These are phyloP conservation scores for Globisporangium sylvaticum DNA, from an alignment of 352 stramenopile species.

Conservation along the genomic window DNA sequence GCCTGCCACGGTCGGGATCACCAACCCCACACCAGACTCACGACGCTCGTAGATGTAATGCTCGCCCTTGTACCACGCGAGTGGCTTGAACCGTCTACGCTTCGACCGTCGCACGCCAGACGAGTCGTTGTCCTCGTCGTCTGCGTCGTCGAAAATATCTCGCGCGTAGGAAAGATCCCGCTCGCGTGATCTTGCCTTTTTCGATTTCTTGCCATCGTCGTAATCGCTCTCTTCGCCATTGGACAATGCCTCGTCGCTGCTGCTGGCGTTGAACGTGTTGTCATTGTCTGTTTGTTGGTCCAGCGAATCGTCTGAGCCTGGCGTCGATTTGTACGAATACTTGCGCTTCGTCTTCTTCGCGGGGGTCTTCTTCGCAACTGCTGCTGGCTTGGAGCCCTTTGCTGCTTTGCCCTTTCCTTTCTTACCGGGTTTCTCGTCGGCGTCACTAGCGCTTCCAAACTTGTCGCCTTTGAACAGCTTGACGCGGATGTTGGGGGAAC, in stretches of 20 bases:
- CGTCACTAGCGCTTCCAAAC: conserved; percentile 18
- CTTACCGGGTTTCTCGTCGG: conserved; percentile 23
- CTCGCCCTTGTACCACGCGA: conserved; percentile 88
- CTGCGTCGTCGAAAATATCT: conserved; percentile 51
- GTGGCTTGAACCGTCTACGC: conserved; percentile 71
- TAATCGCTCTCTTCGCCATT: conserved; percentile 55
- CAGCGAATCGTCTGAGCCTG: conserved; percentile 40
- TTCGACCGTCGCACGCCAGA: conserved; percentile 68
- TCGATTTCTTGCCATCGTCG: conserved; percentile 21
- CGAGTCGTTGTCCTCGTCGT: conserved; percentile 29
- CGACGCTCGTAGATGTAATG: conserved; percentile 83
- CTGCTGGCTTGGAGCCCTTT: not conserved
- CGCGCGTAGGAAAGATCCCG: conserved; percentile 32
- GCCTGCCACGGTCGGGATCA: conserved; percentile 73
- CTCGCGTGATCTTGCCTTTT: conserved; percentile 20
- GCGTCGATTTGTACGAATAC: conserved; percentile 46
- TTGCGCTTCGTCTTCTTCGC: conserved; percentile 30
- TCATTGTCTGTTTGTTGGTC: conserved; percentile 57
- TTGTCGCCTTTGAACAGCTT: conserved; percentile 43
- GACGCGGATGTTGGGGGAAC: conserved; percentile 49
- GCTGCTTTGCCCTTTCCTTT: conserved; percentile 3
- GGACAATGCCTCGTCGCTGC: conserved; percentile 29
- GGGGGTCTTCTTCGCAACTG: conserved; percentile 4
- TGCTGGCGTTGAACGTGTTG: conserved; percentile 47
- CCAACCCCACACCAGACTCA: conserved; percentile 72